Base-by-base conservation (phyloP, 768 basidiomycete genomes). In the Mycena leptocephala region DNA sequence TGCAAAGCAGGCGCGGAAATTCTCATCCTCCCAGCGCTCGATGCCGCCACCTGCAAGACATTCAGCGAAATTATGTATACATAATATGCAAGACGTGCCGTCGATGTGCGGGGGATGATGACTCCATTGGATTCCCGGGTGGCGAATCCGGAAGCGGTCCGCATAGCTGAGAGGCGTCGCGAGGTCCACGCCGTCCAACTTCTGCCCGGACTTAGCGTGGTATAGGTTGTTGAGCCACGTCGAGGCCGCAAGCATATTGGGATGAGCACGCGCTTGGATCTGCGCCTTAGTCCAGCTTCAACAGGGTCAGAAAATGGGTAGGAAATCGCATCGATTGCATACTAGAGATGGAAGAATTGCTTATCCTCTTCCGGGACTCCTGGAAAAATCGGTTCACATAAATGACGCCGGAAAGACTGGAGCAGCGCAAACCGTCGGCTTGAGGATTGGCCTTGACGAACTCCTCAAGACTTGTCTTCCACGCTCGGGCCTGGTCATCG, bases 271-370 rank as follows among this genome's bases (percentile, higher is more conserved):
- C 14, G 91, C 92, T 73, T 87, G 84, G n/a, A 92, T 86, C 76
- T 92, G 91, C 11, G 91, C 74, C 65, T 80, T 83, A 20, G 81
- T 81, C 82, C 82, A 82, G 55, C 82, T 83, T 14, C 3, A 1
- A 39, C 33, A 33, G 32, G 10, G 43, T 67, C 24, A 72, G 46
- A 32, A 30, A 1, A 14, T 26, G 46, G 9, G 5, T 0, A 59
- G 7, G 39, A 2, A 55, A 16, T 16, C 28, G 59, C 26, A 30
- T 24, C 33, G 8, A n/a, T 9, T 18, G 85, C 87, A 35, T 69
- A 90, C 91, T 92, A 92, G 74, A 92, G 87, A 77, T 89, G 84
- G 83, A 91, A 92, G 83, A 93, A 92, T 73, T 92, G 92, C 72
- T 90, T 92, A 76, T 92, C 82, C n/a, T 84, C 77, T 18, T 80